Evolutionary conservation across 2,329 filamentous ascomycete species (phyloP), one percentile per base, ranked within the genome.

Genomic region (Diaporthe australafricana): DNA sequence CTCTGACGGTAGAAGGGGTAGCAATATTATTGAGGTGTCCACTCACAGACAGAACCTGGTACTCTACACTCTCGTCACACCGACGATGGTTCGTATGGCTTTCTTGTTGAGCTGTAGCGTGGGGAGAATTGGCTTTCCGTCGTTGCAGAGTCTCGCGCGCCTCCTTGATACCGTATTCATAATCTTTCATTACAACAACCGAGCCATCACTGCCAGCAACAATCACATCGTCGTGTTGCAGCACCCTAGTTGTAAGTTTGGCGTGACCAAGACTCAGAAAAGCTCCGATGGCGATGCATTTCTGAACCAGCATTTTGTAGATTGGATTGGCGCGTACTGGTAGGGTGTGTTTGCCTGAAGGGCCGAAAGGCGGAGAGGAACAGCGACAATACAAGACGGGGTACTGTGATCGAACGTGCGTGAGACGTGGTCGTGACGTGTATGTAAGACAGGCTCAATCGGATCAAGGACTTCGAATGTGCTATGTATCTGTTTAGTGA

Each of bases 181-280:
- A 72, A 20, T 74, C 72, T 70, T 79, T 78, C 74, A 78, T 76
- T 48, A 79, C 68, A 17, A 75, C 72, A 27, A 77, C 66, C 22
- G 73, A 67, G 52, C 77, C 78, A 40, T 77, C 71, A 1, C 75
- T 66, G 5, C 75, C 73, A 30, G 77, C 68, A 25, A 80, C 69
- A 38, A 80, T 70, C 57, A 79, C 70, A 30, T 79, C 78, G 70
- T 79, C 75, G 25, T 57, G 22, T 25, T 57, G 32, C 3, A 72
- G 68, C n/a, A 63, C 12, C 27, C 16, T 70, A 12, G 68, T 20
- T 40, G 68, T 32, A 20, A 68, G 71, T 22, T 32, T 47, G 27
- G 60, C 60, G 3, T 68, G 60, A 27, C 68, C 52, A 5, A 35
- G 38, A 50, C 52, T 63, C n/a, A 72, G 53, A 5, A 72, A 20